phyloP scores from a whole-genome alignment of 2,329 filamentous ascomycete species.

The Fusarium siculi region DNA sequence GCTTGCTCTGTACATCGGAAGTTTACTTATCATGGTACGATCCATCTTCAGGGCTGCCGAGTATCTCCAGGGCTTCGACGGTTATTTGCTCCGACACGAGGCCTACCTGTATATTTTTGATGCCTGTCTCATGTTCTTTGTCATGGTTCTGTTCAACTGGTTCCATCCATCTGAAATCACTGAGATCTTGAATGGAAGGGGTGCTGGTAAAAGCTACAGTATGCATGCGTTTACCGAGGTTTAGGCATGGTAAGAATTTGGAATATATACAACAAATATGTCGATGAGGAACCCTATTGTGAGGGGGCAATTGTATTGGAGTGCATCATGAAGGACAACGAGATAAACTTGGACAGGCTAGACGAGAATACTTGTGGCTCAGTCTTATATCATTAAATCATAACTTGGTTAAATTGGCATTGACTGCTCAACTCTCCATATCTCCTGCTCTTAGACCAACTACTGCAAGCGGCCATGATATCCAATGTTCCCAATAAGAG shows the following conservation, averaged over 20 bases:
- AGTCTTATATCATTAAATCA: not conserved
- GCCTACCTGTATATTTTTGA: conserved; percentile 50
- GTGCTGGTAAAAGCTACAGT: not conserved
- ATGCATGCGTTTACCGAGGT: not conserved
- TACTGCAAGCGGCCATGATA: conserved; percentile 1
- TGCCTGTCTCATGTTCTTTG: conserved; percentile 45
- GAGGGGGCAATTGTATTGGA: no score
- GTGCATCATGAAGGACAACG: not conserved
- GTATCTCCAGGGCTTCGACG: conserved; percentile 50
- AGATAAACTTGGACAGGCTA: not conserved
- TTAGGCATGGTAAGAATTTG: not conserved
- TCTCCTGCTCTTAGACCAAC: not conserved
- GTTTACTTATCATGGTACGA: conserved; percentile 52
- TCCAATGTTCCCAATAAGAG: conserved; percentile 8
- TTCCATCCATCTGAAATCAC: conserved; percentile 44
- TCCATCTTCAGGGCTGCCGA: conserved; percentile 55
- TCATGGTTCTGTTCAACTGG: conserved; percentile 59
- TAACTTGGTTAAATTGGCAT: not conserved
- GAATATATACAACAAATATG: no score
- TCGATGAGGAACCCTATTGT: accelerated
- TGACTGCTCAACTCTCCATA: not conserved
- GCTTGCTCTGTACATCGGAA: conserved; percentile 33
- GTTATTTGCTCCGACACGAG: conserved; percentile 47
- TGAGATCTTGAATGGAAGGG: not conserved
- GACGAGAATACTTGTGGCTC: not conserved